Base-by-base conservation (phyloP, 768 basidiomycete species). In the Tylopilus subfusipes region DNA sequence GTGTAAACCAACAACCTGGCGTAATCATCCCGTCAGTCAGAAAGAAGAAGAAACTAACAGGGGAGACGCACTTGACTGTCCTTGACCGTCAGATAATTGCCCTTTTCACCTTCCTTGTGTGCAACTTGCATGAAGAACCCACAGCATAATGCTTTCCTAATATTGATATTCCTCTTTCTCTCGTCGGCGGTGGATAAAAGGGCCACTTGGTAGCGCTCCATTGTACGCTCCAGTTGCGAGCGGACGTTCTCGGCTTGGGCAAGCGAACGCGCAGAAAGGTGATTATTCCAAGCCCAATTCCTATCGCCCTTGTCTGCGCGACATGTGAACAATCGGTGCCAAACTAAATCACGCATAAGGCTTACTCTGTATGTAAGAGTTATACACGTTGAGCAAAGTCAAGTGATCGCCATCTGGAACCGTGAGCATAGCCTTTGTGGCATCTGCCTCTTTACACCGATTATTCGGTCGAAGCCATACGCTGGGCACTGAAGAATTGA, bases 51-150 rank as follows among this genome's bases (percentile, higher is more conserved):
- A 46, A 12, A 10, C 30, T 14, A 30, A n/a, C n/a, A n/a, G 8
- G 24, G 12, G 18, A 29, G 18, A 66, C 80, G 22, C 58, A 83
- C 90, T 76, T 97, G 95, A 60, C 95, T 90, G 68, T 98, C 95
- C 74, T 97, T 98, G 54, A 97, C 85, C 0, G 95, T 99, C 56
- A 87, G 56, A 67, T 99, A 98, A 51, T 78, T 81, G 4, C 85
- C 83, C 70, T 91, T 93, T 68, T 92, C 90, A 3, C 91, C 92
- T 67, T 95, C 93, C 70, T 91, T 90, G 71, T 97, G 93, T 10
- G 94, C 96, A 14, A 93, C 84, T 68, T 98, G 95, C 95, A 97
- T 98, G 75, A 98, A 99, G 79, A 90, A 99, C 1, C 94, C 96
- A 62, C 87, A 89, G 5, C 90, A 87, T 19, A 98, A 77, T 0